phyloP scores from a whole-genome alignment of 2,329 filamentous ascomycete genomes.

The Ascochyta pisi region DNA sequence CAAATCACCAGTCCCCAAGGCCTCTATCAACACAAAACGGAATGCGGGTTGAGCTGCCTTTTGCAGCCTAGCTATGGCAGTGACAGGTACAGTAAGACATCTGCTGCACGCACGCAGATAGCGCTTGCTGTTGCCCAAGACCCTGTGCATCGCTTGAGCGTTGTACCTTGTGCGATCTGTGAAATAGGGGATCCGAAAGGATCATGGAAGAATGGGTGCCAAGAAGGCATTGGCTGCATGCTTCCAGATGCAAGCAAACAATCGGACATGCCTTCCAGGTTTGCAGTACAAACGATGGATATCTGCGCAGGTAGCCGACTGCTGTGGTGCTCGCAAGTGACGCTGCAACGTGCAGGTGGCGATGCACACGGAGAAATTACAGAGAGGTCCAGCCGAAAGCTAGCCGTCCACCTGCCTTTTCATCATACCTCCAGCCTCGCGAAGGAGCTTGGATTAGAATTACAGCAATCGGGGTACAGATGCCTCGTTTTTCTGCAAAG shows the following conservation, averaged over 20 bases:
- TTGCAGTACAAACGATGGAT: constrained; percentile 12
- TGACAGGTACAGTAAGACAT: constrained; percentile 6
- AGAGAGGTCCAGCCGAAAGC: not conserved
- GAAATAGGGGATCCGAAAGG: constrained; percentile 14
- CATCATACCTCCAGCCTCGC: not conserved
- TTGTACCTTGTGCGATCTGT: constrained; percentile 17
- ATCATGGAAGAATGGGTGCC: constrained; percentile 2
- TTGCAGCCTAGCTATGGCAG: not conserved
- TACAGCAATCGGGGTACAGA: not conserved
- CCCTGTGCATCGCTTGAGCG: constrained; percentile 15
- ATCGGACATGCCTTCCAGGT: not conserved
- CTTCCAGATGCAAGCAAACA: constrained; percentile 2
- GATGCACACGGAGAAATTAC: not conserved
- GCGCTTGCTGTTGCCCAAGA: constrained; percentile 25
- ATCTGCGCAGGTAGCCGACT: constrained; percentile 14
- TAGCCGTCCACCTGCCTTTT: not conserved
- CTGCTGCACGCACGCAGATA: constrained; percentile 6
- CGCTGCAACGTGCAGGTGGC: constrained; percentile 21
- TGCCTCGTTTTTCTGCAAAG: not conserved
- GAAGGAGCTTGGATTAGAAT: not conserved
- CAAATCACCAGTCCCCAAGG: not conserved
- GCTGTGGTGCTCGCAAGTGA: constrained; percentile 19
- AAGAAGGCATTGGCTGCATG: constrained; percentile 19
- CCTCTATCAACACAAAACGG: not conserved
- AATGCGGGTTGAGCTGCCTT: not conserved